A percentile compares a stretch with the other conserved stretches of the same genome.
These are phyloP conservation scores for Hordeum marinum DNA, from an alignment of 176 grass and related monocot species.

Conservation along the genomic window DNA sequence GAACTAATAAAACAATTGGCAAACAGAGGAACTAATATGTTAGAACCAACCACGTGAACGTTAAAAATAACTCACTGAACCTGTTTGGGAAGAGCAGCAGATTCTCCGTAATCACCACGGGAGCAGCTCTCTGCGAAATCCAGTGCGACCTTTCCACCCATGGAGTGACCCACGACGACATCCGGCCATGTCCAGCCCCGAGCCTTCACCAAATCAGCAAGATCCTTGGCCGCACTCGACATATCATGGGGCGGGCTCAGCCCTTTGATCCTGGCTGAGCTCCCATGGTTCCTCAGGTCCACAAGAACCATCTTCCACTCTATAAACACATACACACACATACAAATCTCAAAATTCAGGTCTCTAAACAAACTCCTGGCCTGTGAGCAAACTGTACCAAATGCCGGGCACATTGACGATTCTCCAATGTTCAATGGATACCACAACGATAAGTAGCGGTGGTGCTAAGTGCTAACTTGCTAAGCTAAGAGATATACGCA, in stretches of 20 bases:
- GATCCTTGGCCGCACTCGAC: slow-evolving; percentile 53
- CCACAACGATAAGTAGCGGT: neutral
- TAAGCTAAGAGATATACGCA: neutral
- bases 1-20: neutral
- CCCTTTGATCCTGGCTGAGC: slow-evolving; percentile 58
- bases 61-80: slow-evolving; percentile 17
- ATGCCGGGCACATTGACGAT: neutral
- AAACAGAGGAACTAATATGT: neutral
- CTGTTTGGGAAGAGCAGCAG: slow-evolving; percentile 73
- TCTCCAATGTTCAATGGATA: neutral
- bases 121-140: slow-evolving; percentile 68
- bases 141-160: slow-evolving; percentile 88
- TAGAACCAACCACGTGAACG: neutral
- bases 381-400: neutral
- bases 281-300: slow-evolving; percentile 90
- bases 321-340: neutral
- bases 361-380: neutral
- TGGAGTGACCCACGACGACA: slow-evolving; percentile 87
- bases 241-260: slow-evolving; percentile 58
- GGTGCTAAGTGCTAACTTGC: neutral
- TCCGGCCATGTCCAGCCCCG: slow-evolving; percentile 82
- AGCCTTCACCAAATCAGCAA: slow-evolving; percentile 72
- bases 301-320: slow-evolving; percentile 91
- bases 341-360: neutral
- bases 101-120: slow-evolving; percentile 58